phyloP scores from a whole-genome alignment of 179 eudicot genomes.

The Camellia oleifera region DNA sequence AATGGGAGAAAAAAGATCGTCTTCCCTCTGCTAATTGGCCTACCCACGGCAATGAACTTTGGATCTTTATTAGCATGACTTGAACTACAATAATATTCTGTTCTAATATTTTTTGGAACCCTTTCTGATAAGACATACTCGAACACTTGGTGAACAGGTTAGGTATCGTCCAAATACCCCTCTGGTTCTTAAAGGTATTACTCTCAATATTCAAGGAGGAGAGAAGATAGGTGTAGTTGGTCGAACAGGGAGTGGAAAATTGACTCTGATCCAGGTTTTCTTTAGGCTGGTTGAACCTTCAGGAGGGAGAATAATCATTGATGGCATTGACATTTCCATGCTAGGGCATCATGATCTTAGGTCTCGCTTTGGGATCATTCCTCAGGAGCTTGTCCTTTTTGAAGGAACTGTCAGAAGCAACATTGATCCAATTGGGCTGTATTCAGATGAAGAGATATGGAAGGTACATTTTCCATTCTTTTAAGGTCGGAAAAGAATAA shows the following conservation, averaged over 20 bases:
- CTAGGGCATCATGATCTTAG: constrained; percentile 91
- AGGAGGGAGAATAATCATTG: constrained; percentile 70
- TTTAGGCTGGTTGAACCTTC: constrained; percentile 95
- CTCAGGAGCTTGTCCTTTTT: constrained; percentile 95
- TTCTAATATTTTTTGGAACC: not conserved
- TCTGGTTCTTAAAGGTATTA: constrained; percentile 81
- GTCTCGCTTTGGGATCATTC: constrained; percentile 96
- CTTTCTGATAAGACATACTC: not conserved
- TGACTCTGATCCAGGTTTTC: constrained; percentile 82
- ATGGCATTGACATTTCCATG: constrained; percentile 60
- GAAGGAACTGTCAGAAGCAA: constrained; percentile 97
- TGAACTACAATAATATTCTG: not conserved
- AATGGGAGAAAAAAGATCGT: constrained; percentile 61
- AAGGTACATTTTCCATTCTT: constrained; percentile 44
- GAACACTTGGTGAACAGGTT: constrained; percentile 45
- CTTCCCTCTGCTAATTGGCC: constrained; percentile 85
- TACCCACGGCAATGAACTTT: constrained; percentile 41
- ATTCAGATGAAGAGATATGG: constrained; percentile 96
- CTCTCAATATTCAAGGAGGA: constrained; percentile 71
- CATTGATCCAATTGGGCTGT: constrained; percentile 71
- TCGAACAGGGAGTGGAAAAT: constrained; percentile 93
- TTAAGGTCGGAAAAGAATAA: not conserved
- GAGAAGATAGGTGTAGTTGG: constrained; percentile 98
- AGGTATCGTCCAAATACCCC: constrained; percentile 88
- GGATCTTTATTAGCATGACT: not conserved